Base-by-base conservation (phyloP, 2,329 filamentous ascomycete species). In the Emergomyces pasteurianus region DNA sequence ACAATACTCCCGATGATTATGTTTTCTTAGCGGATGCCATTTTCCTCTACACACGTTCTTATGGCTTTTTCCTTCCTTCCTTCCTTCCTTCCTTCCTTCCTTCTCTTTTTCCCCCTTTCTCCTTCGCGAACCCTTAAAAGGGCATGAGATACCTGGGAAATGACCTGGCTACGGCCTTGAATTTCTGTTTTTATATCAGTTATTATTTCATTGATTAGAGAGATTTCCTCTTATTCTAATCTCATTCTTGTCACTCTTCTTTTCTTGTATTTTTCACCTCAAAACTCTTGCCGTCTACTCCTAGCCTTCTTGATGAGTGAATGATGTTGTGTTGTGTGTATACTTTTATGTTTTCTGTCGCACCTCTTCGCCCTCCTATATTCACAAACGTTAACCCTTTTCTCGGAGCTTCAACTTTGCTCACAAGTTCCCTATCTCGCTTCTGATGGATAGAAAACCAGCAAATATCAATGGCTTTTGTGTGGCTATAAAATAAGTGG, bases 151-250 rank as follows among this genome's bases (percentile, higher is more conserved):
- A 56, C 53, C 53, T 56, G 53, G 53, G 53, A 42, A 56, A 56
- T 56, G 53, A 56, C 53, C 36, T 56, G 53, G 53, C 53, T 34
- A 56, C 36, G 21, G 53, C 53, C 53, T 40, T 38, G n/a, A 56
- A 34, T 56, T 40, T 56, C 36, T 12, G 34, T 56, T 26, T 16
- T 36, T 47, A 23, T 26, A 47, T 23, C 40, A 1, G 21, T 54
- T 36, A 2, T 47, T 40, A 56, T 55, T 60, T 50, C 58, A 53
- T 38, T 42, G 58, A 28, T 63, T 62, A 58, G 53, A 56, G 36
- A 21, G 31, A 31, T 53, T 53, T 53, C 26, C 5, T 53, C n/a
- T 14, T 47, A 16, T 54, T 34, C 21, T 6, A 8, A 5, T 54
- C 38, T n/a, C 36, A 1, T 54, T 23, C 23, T 12, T 54, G 50